These are phyloP conservation scores for Limtongia smithiae DNA, from an alignment of 805 yeast genomes.

Conservation along the genomic window DNA sequence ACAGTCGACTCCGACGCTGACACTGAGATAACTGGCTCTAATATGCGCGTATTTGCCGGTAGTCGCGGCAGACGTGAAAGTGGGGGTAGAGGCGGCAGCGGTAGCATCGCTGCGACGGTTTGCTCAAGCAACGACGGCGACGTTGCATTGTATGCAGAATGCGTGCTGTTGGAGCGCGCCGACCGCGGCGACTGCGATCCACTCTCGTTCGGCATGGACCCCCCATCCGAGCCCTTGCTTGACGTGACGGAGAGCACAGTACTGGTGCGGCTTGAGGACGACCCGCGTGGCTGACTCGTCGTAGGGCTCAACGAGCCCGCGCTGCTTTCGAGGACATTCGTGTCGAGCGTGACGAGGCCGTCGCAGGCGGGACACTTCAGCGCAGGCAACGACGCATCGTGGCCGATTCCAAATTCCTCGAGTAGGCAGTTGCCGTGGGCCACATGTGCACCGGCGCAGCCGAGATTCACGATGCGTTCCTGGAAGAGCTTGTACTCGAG, in stretches of 20 bases:
- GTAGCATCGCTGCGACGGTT: background rate
- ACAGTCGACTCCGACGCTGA: constrained; percentile 11
- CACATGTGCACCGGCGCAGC: constrained; percentile 24
- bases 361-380: background rate
- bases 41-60: constrained; percentile 5
- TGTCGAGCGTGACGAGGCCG: no score
- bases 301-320: no score
- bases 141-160: background rate
- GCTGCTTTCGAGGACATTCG: no score
- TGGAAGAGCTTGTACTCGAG: constrained; percentile 24
- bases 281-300: no score
- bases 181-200: background rate
- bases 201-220: background rate
- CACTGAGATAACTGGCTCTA: constrained; percentile 10
- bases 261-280: no score
- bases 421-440: constrained; percentile 24
- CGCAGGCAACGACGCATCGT: background rate
- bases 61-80: constrained; percentile 1
- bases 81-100: background rate
- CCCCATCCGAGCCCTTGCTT: no score
- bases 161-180: background rate
- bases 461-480: constrained; percentile 26
- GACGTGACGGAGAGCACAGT: no score
- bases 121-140: background rate
- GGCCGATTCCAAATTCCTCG: constrained; percentile 1